Conservation (phyloP, 176 grass and related monocot genomes). For the Miscanthus lutarioriparius region DNA sequence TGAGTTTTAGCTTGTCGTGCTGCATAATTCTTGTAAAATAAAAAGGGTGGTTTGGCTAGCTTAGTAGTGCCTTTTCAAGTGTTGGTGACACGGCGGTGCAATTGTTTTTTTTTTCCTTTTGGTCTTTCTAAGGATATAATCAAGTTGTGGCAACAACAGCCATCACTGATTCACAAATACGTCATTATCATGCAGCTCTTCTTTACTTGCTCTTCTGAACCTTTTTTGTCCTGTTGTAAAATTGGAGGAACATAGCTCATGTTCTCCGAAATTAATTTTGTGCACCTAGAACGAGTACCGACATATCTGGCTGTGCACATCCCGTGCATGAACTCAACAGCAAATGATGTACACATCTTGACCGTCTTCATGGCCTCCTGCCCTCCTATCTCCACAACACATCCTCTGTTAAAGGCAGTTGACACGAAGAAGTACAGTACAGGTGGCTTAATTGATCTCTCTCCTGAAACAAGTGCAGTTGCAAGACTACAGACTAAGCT, state of each 20-base stretch:
- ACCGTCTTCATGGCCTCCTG: background rate
- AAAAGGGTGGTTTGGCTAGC: background rate
- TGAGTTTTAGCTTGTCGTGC: background rate
- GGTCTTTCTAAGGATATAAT: background rate
- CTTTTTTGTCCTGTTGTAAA: background rate
- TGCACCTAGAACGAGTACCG: background rate
- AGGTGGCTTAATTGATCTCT: background rate
- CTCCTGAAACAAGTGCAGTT: background rate
- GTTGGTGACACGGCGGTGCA: conserved; percentile 8
- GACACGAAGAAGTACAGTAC: background rate
- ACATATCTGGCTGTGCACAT: background rate
- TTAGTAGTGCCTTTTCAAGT: no score
- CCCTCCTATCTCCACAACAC: background rate
- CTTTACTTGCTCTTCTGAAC: background rate
- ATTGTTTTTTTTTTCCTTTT: background rate
- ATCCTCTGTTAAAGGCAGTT: background rate
- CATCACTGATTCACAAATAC: background rate
- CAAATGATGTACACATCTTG: background rate
- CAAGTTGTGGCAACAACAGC: background rate
- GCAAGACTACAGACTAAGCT: background rate
- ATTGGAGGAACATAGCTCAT: background rate
- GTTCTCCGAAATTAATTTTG: background rate
- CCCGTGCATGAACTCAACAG: background rate
- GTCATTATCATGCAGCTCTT: background rate
- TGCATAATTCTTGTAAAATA: background rate